Percentiles rank a stretch among this genome's conserved stretches.
These are phyloP conservation scores for Penicillium capsulatum DNA, from an alignment of 2,329 filamentous ascomycete genomes.

Conservation along the genomic window DNA sequence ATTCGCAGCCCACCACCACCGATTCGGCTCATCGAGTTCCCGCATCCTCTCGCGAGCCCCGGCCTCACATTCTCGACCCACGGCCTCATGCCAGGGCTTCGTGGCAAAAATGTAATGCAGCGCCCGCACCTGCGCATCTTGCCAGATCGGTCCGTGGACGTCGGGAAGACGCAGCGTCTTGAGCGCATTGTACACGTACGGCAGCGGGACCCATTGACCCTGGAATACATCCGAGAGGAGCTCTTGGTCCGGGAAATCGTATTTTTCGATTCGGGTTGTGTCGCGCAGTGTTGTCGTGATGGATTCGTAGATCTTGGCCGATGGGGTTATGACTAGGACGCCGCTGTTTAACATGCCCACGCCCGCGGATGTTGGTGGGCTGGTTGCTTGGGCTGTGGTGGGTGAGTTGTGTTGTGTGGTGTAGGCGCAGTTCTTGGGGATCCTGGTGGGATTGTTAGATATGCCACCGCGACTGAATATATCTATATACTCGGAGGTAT, in stretches of 20 bases:
- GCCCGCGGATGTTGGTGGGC: constrained; percentile 49
- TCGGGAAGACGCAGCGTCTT: constrained; percentile 56
- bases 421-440: constrained; percentile 58
- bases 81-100: constrained; percentile 65
- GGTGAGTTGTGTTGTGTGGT: constrained; percentile 49
- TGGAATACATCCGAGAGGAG: constrained; percentile 54
- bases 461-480: constrained; percentile 1
- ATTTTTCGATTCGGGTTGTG: constrained; percentile 44
- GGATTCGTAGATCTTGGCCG: constrained; percentile 48
- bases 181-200: constrained; percentile 59
- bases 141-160: constrained; percentile 58
- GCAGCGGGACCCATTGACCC: constrained; percentile 55
- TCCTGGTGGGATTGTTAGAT: too few species aligned
- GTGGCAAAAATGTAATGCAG: constrained; percentile 59
- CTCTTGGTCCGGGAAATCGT: constrained; percentile 50
- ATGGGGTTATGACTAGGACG: constrained; percentile 55
- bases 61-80: too few species aligned
- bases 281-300: constrained; percentile 49
- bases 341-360: constrained; percentile 59
- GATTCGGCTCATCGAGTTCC: too few species aligned
- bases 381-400: constrained; percentile 47
- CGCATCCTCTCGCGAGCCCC: too few species aligned
- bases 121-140: constrained; percentile 58
- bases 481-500: too few species aligned
- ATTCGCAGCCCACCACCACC: too few species aligned